phyloP scores from a whole-genome alignment of 2,329 filamentous ascomycete genomes.

The Emergomyces africanus region DNA sequence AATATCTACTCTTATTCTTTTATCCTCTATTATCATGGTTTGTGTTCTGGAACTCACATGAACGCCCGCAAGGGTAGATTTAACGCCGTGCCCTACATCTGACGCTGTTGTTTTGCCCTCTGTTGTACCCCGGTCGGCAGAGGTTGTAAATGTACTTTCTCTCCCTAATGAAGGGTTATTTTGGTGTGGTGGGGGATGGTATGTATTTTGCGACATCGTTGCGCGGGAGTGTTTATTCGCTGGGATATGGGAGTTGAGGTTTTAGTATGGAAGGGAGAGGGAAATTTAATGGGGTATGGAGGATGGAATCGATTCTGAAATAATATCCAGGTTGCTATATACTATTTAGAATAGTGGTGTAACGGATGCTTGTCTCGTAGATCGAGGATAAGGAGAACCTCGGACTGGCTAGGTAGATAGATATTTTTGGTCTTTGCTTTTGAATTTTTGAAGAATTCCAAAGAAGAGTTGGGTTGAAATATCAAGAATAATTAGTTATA shows the following conservation, averaged over 20 bases:
- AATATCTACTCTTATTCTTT: no score
- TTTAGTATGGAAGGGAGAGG: no score
- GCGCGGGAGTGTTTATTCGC: background rate
- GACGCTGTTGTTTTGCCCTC: background rate
- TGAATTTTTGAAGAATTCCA: background rate
- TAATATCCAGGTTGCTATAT: no score
- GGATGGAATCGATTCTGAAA: background rate
- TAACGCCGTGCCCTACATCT: constrained; percentile 15
- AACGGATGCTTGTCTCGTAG: background rate
- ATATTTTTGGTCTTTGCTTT: background rate
- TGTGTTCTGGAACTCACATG: constrained; percentile 22
- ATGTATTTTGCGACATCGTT: background rate
- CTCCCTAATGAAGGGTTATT: background rate
- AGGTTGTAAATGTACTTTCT: background rate
- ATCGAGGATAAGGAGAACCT: background rate
- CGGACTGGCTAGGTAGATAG: no score
- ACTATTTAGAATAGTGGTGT: background rate
- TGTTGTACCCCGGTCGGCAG: background rate
- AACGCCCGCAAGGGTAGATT: constrained; percentile 19
- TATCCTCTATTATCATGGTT: background rate
- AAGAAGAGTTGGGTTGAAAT: background rate
- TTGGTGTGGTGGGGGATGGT: background rate
- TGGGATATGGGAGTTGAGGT: background rate
- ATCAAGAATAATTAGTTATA: background rate
- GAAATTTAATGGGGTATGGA: no score